Base-by-base conservation (phyloP, 345 rosid species). In the Streptanthus diversifolius region DNA sequence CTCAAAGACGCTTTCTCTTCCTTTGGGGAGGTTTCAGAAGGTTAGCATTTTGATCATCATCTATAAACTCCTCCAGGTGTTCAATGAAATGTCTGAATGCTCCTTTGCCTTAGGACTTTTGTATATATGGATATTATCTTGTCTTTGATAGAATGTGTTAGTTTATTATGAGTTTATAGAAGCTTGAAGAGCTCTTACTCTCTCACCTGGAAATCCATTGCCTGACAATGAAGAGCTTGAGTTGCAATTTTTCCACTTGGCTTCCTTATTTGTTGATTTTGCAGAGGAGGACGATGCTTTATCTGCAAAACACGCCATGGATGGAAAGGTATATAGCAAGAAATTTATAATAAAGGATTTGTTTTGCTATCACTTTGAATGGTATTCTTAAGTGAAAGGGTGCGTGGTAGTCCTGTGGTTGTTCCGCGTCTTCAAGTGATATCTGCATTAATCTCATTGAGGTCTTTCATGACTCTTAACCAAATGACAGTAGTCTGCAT, bases 281-380 rank as follows among this genome's bases (percentile, higher is more conserved):
- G 58, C 80, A 11, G 82, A 84, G 65, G 83, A 83, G 77, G 81
- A 63, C 8, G 80, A 87, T 36, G 96, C 97, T 60, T 15, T 36
- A 6, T 66, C 73, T 68, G 99, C 97, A 0, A 95, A 86, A 84
- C 88, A 87, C 66, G 93, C 93, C 70, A 91, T 91, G 97, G 96
- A 95, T 81, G 97, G 97, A 33, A 91, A 82, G 95, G 96, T 90
- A 61, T 65, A 61, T 70, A 15, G 25, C 32, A 22, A 49, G 21
- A 32, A 3, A 9, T 1, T 10, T 0, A 17, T 0, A 4, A 3
- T 12, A 9, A 5, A 33, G 4, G 17, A 15, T 53, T 68, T 29
- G 45, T 37, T 15, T 8, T 65, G 19, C 10, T 32, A 25, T 69
- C 43, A 7, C 60, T 37, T 8, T 18, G 27, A 49, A 37, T 35